Evolutionary conservation across 257 asterid species (phyloP), one percentile per base, ranked within the genome.

Genomic region (Solanum okadae): DNA sequence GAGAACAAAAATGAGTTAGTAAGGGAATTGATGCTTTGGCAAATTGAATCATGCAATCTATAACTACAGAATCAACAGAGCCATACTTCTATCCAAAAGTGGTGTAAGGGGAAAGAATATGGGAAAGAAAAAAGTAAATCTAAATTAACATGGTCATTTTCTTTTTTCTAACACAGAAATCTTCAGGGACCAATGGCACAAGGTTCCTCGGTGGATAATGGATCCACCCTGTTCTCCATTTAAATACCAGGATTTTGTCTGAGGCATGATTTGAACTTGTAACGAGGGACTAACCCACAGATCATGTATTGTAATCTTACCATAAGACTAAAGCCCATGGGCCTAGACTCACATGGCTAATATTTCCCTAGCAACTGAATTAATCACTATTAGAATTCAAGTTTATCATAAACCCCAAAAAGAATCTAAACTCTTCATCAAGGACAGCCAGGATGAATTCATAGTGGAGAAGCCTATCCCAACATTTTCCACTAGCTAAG

Each of bases 1-100:
- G 81, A 90, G 34, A 88, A 52, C 86, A 83, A 91, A 84, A 85
- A 65, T 63, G 86, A 83, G 92, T 91, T 56, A 90, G 93, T 44
- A 35, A 27, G 76, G 77, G 44, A 82, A 82, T 29, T 49, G 86
- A 82, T 29, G 68, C 86, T 82, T 82, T 49, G 3, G 86, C 86
- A 16, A 49, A 81, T 81, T 18, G 15, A 46, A 46, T 49, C 29
- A 9, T 81, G 42, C 86, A 46, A 49, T 81, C 27, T 49, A 29
- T 49, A 81, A 49, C 20, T 49, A 31, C 40, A 27, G 5, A 49
- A 82, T 8, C 70, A 49, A 46, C 70, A 44, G 35, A 40, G n/a
- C 5, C 65, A 79, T 79, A 42, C 25, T 44, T 27, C 68, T 16
- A 44, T 44, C 38, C 63, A 52, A 52, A 52, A 16, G 63, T 52